phyloP scores from a whole-genome alignment of 208 protist species.

The Leishmania arabica region DNA sequence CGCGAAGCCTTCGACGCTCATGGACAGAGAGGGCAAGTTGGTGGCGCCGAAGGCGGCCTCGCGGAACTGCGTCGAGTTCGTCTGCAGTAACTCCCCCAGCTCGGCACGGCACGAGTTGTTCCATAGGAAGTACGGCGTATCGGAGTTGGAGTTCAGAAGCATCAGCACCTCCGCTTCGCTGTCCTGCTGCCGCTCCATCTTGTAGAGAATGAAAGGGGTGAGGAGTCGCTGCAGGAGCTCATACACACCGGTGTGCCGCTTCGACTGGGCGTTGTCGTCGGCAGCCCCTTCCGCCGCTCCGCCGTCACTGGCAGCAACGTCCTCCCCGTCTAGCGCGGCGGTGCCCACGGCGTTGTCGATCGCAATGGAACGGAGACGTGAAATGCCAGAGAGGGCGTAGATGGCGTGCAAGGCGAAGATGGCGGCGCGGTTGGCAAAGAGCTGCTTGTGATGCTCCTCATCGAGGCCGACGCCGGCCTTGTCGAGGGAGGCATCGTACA shows the following conservation, averaged over 20 bases:
- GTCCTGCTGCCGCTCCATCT: slow-evolving; percentile 39
- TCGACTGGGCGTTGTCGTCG: slow-evolving; percentile 20
- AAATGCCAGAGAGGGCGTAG: slow-evolving; percentile 58
- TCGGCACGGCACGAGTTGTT: slow-evolving; percentile 83
- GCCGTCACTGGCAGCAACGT: neutral
- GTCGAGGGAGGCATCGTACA: slow-evolving; percentile 92
- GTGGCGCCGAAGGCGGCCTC: slow-evolving; percentile 47
- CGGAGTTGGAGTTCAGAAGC: slow-evolving; percentile 84
- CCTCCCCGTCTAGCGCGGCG: slow-evolving; percentile 1
- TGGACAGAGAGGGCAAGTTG: slow-evolving; percentile 26
- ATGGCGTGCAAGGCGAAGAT: slow-evolving; percentile 69
- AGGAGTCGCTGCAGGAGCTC: slow-evolving; percentile 68
- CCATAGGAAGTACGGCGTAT: slow-evolving; percentile 90
- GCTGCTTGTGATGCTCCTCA: slow-evolving; percentile 82
- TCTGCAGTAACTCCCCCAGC: slow-evolving; percentile 65
- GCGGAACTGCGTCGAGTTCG: slow-evolving; percentile 52
- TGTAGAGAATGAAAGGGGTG: slow-evolving; percentile 79
- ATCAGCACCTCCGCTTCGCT: slow-evolving; percentile 67
- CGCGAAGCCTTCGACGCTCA: slow-evolving; percentile 38
- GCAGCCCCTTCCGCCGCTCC: neutral
- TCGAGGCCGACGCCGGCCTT: slow-evolving; percentile 58
- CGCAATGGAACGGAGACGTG: slow-evolving; percentile 1
- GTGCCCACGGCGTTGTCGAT: neutral
- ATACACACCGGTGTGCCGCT: slow-evolving; percentile 38
- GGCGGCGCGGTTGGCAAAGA: slow-evolving; percentile 78